Conservation (phyloP, 768 basidiomycete genomes). For the Russula abietina region DNA sequence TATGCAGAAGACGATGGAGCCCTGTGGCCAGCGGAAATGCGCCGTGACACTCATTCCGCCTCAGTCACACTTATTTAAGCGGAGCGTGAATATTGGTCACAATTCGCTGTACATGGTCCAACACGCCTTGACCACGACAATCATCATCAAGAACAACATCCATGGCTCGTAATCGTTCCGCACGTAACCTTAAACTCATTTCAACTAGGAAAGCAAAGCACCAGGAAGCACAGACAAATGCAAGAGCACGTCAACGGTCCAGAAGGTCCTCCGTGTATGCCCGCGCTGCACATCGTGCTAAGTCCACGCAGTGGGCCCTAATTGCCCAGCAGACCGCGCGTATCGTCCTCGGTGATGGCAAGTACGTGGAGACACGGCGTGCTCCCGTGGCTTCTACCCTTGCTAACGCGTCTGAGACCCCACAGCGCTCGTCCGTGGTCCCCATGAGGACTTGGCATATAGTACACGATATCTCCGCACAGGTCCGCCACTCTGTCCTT, state of each 20-base stretch:
- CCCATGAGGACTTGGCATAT: conserved; percentile 23
- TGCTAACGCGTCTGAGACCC: conserved; percentile 19
- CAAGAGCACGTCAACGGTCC: not conserved
- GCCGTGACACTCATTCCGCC: too few relatives aligned
- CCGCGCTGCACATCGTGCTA: conserved; percentile 21
- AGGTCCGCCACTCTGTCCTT: conserved; percentile 14
- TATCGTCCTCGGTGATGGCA: conserved; percentile 23
- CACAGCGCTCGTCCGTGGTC: conserved; percentile 11
- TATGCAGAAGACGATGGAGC: not conserved
- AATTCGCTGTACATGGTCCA: not conserved
- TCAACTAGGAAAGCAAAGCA: conserved; percentile 1
- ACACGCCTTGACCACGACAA: conserved; percentile 4
- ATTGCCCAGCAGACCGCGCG: conserved; percentile 23
- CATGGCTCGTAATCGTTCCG: conserved; percentile 7
- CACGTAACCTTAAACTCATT: not conserved
- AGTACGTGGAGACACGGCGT: conserved; percentile 25
- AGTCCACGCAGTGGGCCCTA: conserved; percentile 19
- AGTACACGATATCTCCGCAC: conserved; percentile 22
- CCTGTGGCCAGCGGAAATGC: not conserved
- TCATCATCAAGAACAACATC: conserved; percentile 1
- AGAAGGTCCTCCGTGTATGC: conserved; percentile 10
- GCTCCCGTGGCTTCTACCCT: conserved; percentile 18
- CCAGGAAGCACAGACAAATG: not conserved
- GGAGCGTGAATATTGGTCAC: conserved; percentile 11
- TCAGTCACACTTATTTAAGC: conserved; percentile 10